A percentile compares a stretch with the other conserved stretches of the same genome.
These are phyloP conservation scores for Symbiodinium natans DNA, from an alignment of 73 alveolate species.

Conservation along the genomic window DNA sequence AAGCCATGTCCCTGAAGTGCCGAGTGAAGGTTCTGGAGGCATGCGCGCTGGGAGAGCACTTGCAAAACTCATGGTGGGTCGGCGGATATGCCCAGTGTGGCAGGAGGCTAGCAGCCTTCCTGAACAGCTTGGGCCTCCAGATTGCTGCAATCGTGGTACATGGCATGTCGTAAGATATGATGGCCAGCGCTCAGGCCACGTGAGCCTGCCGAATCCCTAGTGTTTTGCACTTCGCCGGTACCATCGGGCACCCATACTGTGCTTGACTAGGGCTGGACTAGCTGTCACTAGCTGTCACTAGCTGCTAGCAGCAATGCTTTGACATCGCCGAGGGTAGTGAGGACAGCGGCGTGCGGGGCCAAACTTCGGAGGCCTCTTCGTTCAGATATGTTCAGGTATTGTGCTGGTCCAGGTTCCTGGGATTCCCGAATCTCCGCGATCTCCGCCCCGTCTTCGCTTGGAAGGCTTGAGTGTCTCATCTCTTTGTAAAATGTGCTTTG, in stretches of 20 bases:
- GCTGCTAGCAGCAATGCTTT: neutral
- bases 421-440: too few species aligned
- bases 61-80: too few species aligned
- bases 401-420: too few species aligned
- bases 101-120: neutral
- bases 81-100: too few species aligned
- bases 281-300: neutral
- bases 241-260: too few species aligned
- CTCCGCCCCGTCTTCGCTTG: neutral
- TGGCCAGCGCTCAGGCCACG: neutral
- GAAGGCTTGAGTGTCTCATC: too few species aligned
- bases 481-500: too few species aligned
- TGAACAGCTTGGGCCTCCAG: neutral
- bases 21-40: neutral
- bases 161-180: neutral
- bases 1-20: neutral
- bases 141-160: neutral
- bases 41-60: neutral
- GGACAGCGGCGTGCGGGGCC: too few species aligned
- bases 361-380: neutral
- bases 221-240: too few species aligned
- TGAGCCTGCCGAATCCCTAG: too few species aligned
- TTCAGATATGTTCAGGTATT: neutral
- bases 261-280: neutral
- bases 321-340: too few species aligned